These are phyloP conservation scores for Helichrysum umbraculigerum DNA, from an alignment of 129 eudicot species.

Conservation along the genomic window DNA sequence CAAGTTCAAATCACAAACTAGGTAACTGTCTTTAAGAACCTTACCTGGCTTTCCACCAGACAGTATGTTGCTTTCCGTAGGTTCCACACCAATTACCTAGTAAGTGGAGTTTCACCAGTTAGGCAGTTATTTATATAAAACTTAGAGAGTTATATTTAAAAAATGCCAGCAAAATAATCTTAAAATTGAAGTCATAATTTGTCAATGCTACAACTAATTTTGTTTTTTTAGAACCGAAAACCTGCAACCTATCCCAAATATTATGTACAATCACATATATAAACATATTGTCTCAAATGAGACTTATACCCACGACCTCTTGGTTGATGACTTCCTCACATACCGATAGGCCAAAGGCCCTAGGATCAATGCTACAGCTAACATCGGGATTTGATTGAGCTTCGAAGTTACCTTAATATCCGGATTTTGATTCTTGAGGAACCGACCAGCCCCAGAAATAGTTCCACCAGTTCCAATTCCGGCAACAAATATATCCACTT, in stretches of 20 bases:
- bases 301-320: background rate
- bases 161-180: background rate
- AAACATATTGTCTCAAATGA: background rate
- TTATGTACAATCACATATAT: background rate
- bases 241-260: background rate
- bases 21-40: conserved; percentile 19
- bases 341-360: background rate
- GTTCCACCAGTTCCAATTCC: conserved; percentile 99
- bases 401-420: conserved; percentile 56
- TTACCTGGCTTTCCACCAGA: conserved; percentile 99
- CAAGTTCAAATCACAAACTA: conserved; percentile 22
- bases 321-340: background rate
- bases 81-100: conserved; percentile 94
- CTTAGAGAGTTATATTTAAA: background rate
- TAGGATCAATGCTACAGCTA: background rate
- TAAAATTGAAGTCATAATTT: background rate
- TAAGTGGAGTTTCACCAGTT: conserved; percentile 15
- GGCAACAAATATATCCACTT: conserved; percentile 93
- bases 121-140: too few relatives aligned
- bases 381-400: background rate
- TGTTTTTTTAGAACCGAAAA: background rate
- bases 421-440: conserved; percentile 72
- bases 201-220: background rate
- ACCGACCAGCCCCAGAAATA: conserved; percentile 85
- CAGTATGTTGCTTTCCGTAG: conserved; percentile 88